A percentile compares a stretch with the other conserved stretches of the same genome.
These are phyloP conservation scores for Austroboletus rostrupii DNA, from an alignment of 1,284 basidiomycete genomes.

Conservation along the genomic window DNA sequence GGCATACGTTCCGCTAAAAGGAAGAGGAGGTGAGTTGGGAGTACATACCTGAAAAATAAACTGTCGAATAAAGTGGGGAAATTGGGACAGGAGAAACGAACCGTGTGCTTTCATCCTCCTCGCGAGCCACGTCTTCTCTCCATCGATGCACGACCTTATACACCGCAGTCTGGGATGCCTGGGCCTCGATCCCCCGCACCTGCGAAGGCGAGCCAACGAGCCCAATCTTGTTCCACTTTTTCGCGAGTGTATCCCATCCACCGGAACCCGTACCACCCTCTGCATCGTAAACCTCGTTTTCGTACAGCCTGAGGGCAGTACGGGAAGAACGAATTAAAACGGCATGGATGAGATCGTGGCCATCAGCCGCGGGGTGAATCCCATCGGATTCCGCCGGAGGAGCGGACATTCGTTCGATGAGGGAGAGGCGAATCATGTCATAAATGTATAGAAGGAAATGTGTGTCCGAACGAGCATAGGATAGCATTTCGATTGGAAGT, in stretches of 20 bases:
- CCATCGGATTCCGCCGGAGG: conserved; percentile 28
- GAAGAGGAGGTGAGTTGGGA: conserved; percentile 72
- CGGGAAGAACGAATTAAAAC: conserved; percentile 68
- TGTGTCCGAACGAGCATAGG: conserved; percentile 93
- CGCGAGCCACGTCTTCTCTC: conserved; percentile 79
- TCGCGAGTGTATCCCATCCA: conserved; percentile 77
- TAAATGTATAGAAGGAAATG: conserved; percentile 94
- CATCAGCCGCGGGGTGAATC: conserved; percentile 13
- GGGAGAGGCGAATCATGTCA: conserved; percentile 85
- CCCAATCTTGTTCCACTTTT: conserved; percentile 70
- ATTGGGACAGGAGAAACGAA: conserved; percentile 36
- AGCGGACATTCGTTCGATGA: conserved; percentile 60
- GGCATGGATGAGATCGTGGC: conserved; percentile 42
- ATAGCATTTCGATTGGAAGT: conserved; percentile 83
- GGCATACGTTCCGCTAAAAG: conserved; percentile 64
- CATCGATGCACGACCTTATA: conserved; percentile 78
- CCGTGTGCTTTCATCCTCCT: conserved; percentile 86
- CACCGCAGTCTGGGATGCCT: conserved; percentile 71
- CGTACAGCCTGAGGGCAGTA: conserved; percentile 69
- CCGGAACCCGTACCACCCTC: conserved; percentile 59
- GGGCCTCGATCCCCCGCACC: conserved; percentile 52
- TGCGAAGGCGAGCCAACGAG: conserved; percentile 38
- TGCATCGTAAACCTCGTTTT: conserved; percentile 65
- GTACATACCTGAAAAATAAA: conserved; percentile 54
- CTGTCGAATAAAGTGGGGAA: not conserved